Percentiles rank a stretch among this genome's conserved stretches.
Evolutionary conservation across 768 basidiomycete species (phyloP).

Genomic region (Amanita muscaria): DNA sequence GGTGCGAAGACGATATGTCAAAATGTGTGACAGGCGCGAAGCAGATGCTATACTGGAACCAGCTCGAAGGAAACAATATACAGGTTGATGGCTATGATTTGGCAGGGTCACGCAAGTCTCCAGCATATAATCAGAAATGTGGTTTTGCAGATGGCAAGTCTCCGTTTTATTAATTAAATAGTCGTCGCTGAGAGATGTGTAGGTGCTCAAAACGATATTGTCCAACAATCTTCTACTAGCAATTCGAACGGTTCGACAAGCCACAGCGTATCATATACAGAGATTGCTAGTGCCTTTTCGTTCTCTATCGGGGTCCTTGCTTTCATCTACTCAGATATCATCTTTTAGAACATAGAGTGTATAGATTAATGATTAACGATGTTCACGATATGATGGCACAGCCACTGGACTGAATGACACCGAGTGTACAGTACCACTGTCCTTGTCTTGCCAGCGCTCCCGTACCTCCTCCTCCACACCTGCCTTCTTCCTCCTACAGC

Average conservation of each 20-base stretch:
- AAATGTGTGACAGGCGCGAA: constrained; percentile 41
- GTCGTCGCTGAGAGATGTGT: neutral
- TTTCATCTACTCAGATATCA: no score
- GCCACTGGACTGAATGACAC: constrained; percentile 18
- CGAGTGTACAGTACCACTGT: constrained; percentile 58
- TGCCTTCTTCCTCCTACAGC: constrained; percentile 68
- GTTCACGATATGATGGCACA: no score
- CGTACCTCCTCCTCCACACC: constrained; percentile 64
- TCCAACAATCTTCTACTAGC: constrained; percentile 15
- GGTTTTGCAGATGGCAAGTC: constrained; percentile 36
- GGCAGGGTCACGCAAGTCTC: constrained; percentile 31
- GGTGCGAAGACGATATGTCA: constrained; percentile 39
- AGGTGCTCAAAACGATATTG: constrained; percentile 40
- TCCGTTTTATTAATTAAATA: neutral
- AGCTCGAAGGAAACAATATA: constrained; percentile 40
- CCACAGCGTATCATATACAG: no score
- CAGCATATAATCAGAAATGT: constrained; percentile 39
- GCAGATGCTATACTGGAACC: constrained; percentile 51
- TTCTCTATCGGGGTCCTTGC: no score
- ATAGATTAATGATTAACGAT: no score
- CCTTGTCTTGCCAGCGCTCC: constrained; percentile 56
- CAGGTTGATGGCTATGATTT: constrained; percentile 31
- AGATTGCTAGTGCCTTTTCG: no score
- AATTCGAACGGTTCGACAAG: no score
- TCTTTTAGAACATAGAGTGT: no score